These are phyloP conservation scores for Eutrema heterophyllum DNA, from an alignment of 345 rosid genomes.

Conservation along the genomic window DNA sequence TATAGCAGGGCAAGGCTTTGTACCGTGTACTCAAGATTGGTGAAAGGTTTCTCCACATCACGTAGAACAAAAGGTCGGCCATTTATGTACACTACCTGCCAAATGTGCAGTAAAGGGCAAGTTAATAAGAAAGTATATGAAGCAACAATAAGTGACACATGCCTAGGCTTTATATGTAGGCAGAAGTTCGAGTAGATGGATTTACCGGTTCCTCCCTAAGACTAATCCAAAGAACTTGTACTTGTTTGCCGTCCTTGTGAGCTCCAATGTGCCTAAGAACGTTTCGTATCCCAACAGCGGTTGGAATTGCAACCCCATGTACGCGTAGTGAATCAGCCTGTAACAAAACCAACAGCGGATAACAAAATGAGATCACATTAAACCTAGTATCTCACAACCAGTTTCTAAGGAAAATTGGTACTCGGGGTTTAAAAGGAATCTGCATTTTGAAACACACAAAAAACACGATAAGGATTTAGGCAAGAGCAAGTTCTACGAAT, in stretches of 20 bases:
- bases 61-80: constrained; percentile 98
- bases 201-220: constrained; percentile 96
- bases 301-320: constrained; percentile 95
- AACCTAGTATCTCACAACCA: background rate
- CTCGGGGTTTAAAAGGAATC: background rate
- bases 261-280: constrained; percentile 85
- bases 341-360: constrained; percentile 10
- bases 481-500: background rate
- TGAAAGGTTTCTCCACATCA: constrained; percentile 90
- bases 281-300: constrained; percentile 71
- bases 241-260: constrained; percentile 52
- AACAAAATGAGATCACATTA: background rate
- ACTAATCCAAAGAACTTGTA: constrained; percentile 79
- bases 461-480: background rate
- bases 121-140: background rate
- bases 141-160: constrained; percentile 2
- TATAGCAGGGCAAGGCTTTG: constrained; percentile 1
- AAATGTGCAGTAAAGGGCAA: constrained; percentile 16
- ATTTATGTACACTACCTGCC: constrained; percentile 81
- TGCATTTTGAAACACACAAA: background rate
- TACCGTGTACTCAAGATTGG: constrained; percentile 98
- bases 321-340: constrained; percentile 80
- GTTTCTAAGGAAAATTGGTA: too few species aligned
- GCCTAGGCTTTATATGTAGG: background rate
- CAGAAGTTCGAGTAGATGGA: background rate